Base-by-base conservation (phyloP, 1,284 basidiomycete species). In the Ustilago sp. region DNA sequence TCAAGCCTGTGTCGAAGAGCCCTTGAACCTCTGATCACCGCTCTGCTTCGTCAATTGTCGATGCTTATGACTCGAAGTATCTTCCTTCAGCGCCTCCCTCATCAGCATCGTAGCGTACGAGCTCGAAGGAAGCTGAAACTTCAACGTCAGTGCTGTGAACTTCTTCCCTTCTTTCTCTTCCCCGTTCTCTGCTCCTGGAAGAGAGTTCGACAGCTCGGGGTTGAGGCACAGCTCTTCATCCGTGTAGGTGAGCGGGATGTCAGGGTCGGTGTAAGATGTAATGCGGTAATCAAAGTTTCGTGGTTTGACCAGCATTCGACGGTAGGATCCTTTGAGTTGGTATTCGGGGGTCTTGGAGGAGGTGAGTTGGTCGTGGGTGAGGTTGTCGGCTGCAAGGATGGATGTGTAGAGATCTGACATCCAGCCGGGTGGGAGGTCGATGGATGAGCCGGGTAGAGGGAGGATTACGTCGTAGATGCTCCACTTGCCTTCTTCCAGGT, bases 401-500 rank as follows among this genome's bases (percentile, higher is more conserved):
- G 93, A 90, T 68, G 89, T 89, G 86, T 96, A 98, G 64, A 91
- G 89, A 75, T 94, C 91, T 19, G 93, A 93, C 28, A 97, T 90
- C 45, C 88, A 85, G 12, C 94, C 94, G 5, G 91, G 91, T 0
- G 95, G 95, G 80, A 94, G 94, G 45, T 92, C 91, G 34, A 98
- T 93, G 82, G 96, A 93, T 80, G 91, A 93, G 5, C 97, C 97
- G 31, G 96, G 94, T 36, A 98, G 88, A 6, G 97, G 96, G 90
- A 99, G 93, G 71, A 98, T 90, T 43, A 99, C 93, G 86, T 99
- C 95, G 83, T 94, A 93, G 67, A 99, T 93, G 4, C 91, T 90
- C 86, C 94, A 93, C 12, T 53, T 34, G 8, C 36, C 17, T 36
- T 48, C 15, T 72, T 90, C 88, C 43, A 93, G 85, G 82, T 98